Base-by-base conservation (phyloP, 352 stramenopile genomes). In the Pythium aristosporum region DNA sequence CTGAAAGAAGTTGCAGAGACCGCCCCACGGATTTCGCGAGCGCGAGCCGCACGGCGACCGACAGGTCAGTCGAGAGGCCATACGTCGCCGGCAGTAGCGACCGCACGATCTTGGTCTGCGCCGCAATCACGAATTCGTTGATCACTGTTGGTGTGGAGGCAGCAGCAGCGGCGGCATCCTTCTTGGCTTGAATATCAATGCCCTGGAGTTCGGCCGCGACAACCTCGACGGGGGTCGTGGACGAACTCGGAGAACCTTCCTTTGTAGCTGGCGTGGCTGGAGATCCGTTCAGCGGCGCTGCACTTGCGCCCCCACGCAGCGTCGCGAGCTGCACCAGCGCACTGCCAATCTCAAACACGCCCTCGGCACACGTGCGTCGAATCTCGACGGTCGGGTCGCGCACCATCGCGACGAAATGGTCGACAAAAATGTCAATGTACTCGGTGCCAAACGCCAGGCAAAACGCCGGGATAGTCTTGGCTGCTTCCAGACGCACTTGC, bases 371-470 rank as follows among this genome's bases (percentile, higher is more conserved):
- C 0, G 83, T 85, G 41, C 76, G 79, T 37, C 87, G 82, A 57
- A 96, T 88, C 71, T 96, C 87, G 10, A 96, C 85, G n/a, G 86
- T 96, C 30, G 80, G 80, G 64, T 96, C 87, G 23, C 80, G 71
- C 36, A 89, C 75, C 73, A 96, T 91, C 11, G 72, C 87, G 18
- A 96, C 80, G 63, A 94, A 96, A 72, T 96, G 86, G 57, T 96
- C 85, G 36, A 96, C 84, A 60, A 96, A 85, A 16, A 96, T 75
- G 48, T 96, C 85, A 20, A 77, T 82, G 68, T 94, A 94, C 44
- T 94, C 85, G 2, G 51, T 56, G 32, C 87, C 87, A 64, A 96
- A 94, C 9, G 79, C 83, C 65, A 78, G 64, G 44, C 83, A 91
- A 47, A 94, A 92, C n/a, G 71, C 68, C 37, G 84, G 84, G 23